Evolutionary conservation across 148 eudicot species (phyloP).

Genomic region (Linanthus parryae): DNA sequence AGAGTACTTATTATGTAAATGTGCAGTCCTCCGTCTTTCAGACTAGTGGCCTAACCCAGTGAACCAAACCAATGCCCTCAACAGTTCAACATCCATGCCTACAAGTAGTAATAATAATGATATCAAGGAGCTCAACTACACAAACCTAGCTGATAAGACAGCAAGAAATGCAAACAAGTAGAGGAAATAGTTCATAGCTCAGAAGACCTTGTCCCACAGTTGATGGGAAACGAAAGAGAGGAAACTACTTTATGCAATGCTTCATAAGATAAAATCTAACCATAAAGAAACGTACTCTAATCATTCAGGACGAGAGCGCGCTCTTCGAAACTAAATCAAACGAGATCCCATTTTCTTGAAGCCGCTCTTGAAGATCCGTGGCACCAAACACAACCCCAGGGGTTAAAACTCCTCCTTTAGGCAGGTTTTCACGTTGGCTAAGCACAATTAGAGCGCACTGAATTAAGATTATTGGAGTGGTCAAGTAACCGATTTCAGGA

Average conservation of each 20-base stretch:
- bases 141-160: too few relatives aligned
- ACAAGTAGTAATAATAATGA: too few relatives aligned
- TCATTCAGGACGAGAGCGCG: conserved; percentile 25
- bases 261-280: too few relatives aligned
- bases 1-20: too few relatives aligned
- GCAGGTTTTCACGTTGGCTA: conserved; percentile 49
- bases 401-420: conserved; percentile 76
- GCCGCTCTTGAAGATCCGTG: conserved; percentile 73
- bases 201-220: not conserved
- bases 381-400: conserved; percentile 88
- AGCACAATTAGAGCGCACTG: conserved; percentile 68
- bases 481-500: conserved; percentile 76
- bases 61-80: too few relatives aligned
- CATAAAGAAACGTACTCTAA: too few relatives aligned
- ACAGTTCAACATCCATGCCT: too few relatives aligned
- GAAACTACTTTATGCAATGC: too few relatives aligned
- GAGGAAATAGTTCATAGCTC: not conserved
- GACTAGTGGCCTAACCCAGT: too few relatives aligned
- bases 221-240: not conserved
- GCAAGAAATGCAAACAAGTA: too few relatives aligned
- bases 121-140: too few relatives aligned
- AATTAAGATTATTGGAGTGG: conserved; percentile 64
- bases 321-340: conserved; percentile 69
- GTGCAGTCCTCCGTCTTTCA: too few relatives aligned
- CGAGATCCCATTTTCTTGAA: conserved; percentile 75